Percentiles rank a stretch among this genome's conserved stretches.
These are phyloP conservation scores for Pythium catenulatum DNA, from an alignment of 352 stramenopile species.

Conservation along the genomic window DNA sequence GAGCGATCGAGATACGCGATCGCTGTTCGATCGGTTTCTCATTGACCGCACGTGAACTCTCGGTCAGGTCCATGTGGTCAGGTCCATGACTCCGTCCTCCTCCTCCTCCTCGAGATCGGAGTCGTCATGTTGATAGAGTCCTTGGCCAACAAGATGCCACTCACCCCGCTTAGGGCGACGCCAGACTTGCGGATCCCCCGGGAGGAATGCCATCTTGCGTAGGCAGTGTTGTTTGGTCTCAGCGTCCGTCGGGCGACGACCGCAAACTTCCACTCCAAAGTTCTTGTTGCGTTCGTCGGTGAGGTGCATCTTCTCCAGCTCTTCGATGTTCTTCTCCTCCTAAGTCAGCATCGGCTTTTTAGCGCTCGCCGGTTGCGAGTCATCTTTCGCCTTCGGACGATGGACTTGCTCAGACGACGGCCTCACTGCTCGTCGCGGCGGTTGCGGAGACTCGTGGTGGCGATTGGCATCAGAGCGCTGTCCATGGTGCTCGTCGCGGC, in stretches of 20 bases:
- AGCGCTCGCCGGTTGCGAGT: background rate
- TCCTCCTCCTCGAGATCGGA: slow-evolving; percentile 6
- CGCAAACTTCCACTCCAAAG: slow-evolving; percentile 6
- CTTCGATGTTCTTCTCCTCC: background rate
- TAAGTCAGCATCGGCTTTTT: slow-evolving; percentile 1
- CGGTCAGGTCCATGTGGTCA: too few species aligned
- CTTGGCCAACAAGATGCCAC: background rate
- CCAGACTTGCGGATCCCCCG: background rate
- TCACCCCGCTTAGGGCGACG: background rate
- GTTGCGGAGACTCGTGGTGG: background rate
- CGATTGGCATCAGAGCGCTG: background rate
- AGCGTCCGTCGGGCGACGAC: background rate
- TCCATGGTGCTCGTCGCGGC: background rate
- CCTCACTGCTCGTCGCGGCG: background rate
- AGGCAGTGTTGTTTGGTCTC: slow-evolving; percentile 8
- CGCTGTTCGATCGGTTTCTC: background rate
- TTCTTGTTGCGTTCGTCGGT: background rate
- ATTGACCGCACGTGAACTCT: too few species aligned
- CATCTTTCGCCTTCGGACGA: background rate
- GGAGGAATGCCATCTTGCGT: background rate
- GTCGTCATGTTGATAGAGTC: background rate
- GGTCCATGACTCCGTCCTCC: too few species aligned
- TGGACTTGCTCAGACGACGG: background rate
- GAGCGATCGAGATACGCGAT: background rate
- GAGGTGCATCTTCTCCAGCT: background rate